Conservation (phyloP, 805 yeast species). For the Yamadazyma sp. region DNA sequence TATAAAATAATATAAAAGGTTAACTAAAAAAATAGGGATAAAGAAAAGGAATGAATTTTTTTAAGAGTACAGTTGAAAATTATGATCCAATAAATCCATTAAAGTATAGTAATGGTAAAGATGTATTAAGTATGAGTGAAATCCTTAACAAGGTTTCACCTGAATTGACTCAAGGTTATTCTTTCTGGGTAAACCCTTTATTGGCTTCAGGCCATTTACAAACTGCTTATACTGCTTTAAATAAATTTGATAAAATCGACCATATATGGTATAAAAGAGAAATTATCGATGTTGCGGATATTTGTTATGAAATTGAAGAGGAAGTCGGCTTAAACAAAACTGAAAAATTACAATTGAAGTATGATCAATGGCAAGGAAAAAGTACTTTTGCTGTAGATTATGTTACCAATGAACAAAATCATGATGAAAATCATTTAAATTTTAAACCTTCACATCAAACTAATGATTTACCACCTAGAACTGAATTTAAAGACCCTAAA, state of each 20-base stretch:
- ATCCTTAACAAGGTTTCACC: slow-evolving; percentile 39
- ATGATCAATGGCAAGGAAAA: slow-evolving; percentile 40
- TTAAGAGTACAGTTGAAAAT: slow-evolving; percentile 25
- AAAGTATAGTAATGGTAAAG: slow-evolving; percentile 13
- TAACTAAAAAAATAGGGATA: not conserved
- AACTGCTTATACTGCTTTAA: slow-evolving; percentile 46
- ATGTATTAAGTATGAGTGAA: slow-evolving; percentile 17
- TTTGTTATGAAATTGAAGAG: slow-evolving; percentile 15
- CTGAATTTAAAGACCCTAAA: slow-evolving; percentile 52
- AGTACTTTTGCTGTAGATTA: slow-evolving; percentile 51
- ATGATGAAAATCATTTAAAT: slow-evolving; percentile 21
- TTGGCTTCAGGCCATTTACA: slow-evolving; percentile 49
- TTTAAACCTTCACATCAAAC: slow-evolving; percentile 45
- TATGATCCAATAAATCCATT: slow-evolving; percentile 23
- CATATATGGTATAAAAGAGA: slow-evolving; percentile 46
- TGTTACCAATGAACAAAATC: slow-evolving; percentile 20
- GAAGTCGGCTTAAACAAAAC: slow-evolving; percentile 20
- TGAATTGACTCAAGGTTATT: slow-evolving; percentile 34
- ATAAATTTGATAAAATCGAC: slow-evolving; percentile 39
- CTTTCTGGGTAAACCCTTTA: slow-evolving; percentile 44
- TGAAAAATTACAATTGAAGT: slow-evolving; percentile 18
- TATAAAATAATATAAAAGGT: too few species aligned
- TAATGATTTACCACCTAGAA: slow-evolving; percentile 63
- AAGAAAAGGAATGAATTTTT: slow-evolving; percentile 2
- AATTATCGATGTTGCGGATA: slow-evolving; percentile 29